A percentile compares a stretch with the other conserved stretches of the same genome.
Evolutionary conservation across 2,329 filamentous ascomycete genomes (phyloP).

Genomic region (Geosmithia flava): DNA sequence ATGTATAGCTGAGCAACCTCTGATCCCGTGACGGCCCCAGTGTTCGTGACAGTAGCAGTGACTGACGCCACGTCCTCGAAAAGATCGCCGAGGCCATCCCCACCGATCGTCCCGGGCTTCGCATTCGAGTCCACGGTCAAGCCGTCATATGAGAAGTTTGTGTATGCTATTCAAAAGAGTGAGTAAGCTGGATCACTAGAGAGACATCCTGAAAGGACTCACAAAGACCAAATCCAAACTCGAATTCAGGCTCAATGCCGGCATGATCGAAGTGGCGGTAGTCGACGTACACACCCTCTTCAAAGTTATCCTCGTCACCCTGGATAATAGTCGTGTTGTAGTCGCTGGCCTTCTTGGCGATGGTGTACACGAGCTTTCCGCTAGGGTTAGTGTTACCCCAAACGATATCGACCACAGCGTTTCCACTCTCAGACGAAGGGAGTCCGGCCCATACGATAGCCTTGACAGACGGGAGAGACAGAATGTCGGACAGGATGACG

Average conservation of each 20-base stretch:
- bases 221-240: conserved; percentile 65
- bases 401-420: conserved; percentile 62
- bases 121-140: conserved; percentile 23
- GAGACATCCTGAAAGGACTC: conserved; percentile 2
- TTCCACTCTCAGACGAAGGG: conserved; percentile 66
- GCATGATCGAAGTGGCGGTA: conserved; percentile 65
- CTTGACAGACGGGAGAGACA: conserved; percentile 49
- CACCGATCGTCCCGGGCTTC: conserved; percentile 24
- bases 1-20: conserved; percentile 43
- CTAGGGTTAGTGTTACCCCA: conserved; percentile 59
- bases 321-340: conserved; percentile 24
- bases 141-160: conserved; percentile 48
- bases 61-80: conserved; percentile 34
- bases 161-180: conserved; percentile 40
- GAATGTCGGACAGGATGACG: conserved; percentile 52
- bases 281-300: conserved; percentile 64
- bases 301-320: conserved; percentile 42
- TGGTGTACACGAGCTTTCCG: conserved; percentile 55
- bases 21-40: conserved; percentile 35
- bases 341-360: conserved; percentile 31
- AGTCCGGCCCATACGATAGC: conserved; percentile 65
- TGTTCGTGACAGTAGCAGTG: conserved; percentile 52
- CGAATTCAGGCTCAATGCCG: conserved; percentile 49
- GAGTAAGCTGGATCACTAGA: not conserved
- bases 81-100: conserved; percentile 28